A percentile compares a stretch with the other conserved stretches of the same genome.
These are phyloP conservation scores for Aspergillus homomorphus DNA, from an alignment of 495 filamentous ascomycete species.

Conservation along the genomic window DNA sequence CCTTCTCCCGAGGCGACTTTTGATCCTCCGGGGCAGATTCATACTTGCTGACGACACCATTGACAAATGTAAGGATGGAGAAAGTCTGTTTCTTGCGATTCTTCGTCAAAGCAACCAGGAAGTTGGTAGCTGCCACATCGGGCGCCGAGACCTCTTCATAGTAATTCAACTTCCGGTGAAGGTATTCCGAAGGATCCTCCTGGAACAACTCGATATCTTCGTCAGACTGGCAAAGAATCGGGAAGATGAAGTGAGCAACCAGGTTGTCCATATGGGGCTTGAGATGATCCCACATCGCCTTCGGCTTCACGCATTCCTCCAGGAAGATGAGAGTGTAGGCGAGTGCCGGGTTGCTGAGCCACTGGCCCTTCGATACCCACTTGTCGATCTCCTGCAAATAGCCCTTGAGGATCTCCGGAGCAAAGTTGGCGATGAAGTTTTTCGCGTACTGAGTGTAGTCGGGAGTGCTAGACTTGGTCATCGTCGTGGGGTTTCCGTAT, in stretches of 20 bases:
- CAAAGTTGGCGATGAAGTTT: conserved; percentile 84
- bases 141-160: conserved; percentile 96
- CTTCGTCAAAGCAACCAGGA: conserved; percentile 92
- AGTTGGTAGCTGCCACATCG: conserved; percentile 95
- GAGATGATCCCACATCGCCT: conserved; percentile 90
- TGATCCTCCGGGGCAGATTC: conserved; percentile 78
- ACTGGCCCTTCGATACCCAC: conserved; percentile 91
- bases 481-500: conserved; percentile 79
- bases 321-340: conserved; percentile 90
- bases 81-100: conserved; percentile 93
- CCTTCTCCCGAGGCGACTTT: conserved; percentile 92
- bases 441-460: conserved; percentile 80
- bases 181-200: conserved; percentile 89
- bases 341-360: conserved; percentile 90
- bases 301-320: conserved; percentile 96
- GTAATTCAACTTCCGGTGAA: conserved; percentile 95
- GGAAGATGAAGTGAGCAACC: conserved; percentile 91
- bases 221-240: conserved; percentile 85
- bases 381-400: conserved; percentile 93
- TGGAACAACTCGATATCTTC: conserved; percentile 95
- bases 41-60: conserved; percentile 84
- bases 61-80: conserved; percentile 88
- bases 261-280: conserved; percentile 90
- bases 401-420: conserved; percentile 89
- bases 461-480: conserved; percentile 62